Base-by-base conservation (phyloP, 2,329 filamentous ascomycete species). In the Pseudogymnoascus sp. region DNA sequence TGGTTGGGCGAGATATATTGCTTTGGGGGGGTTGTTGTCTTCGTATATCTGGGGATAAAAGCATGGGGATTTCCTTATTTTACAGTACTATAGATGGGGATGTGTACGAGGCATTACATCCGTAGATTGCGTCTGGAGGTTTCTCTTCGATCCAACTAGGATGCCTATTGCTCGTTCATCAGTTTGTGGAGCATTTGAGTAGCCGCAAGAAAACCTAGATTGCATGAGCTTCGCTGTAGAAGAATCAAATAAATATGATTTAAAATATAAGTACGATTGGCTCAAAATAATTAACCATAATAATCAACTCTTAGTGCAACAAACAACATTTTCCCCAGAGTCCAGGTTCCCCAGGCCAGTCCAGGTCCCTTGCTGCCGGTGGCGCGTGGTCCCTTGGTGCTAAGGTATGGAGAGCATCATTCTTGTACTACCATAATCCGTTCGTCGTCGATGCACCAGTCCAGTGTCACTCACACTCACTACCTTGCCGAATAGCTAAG, bases 1-100 rank as follows among this genome's bases (percentile, higher is more conserved):
- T 28, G 38, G 35, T 19, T 38, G 35, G 60, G 36, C 25, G 60
- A 30, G 60, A 52, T 61, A 61, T 25, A 61, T 61, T 49, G 41
- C 41, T 61, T 61, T 45, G 22, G 41, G 41, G 41, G 41, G 41
- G 12, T 45, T n/a, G 41, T 23, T 45, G 22, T 45, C 16, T 45
- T 45, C 41, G 41, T 45, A 45, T 45, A 45, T 45, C 12, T 25
- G 41, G 41, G 19, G 22, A 45, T 45, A 45, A 45, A 45, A 45
- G 22, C 41, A 45, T 45, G 41, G 41, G 9, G 22, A 25, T 45
- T 45, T 45, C 41, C 41, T 45, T 45, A 14, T 45, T 45, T 45
- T 25, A 45, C 41, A 45, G 41, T 45, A 45, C 7, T 45, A 45
- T 45, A 45, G 41, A 45, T 23, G 41, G 41, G 41, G 41, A 45